These are phyloP conservation scores for Striga asiatica DNA, from an alignment of 257 asterid species.

Conservation along the genomic window DNA sequence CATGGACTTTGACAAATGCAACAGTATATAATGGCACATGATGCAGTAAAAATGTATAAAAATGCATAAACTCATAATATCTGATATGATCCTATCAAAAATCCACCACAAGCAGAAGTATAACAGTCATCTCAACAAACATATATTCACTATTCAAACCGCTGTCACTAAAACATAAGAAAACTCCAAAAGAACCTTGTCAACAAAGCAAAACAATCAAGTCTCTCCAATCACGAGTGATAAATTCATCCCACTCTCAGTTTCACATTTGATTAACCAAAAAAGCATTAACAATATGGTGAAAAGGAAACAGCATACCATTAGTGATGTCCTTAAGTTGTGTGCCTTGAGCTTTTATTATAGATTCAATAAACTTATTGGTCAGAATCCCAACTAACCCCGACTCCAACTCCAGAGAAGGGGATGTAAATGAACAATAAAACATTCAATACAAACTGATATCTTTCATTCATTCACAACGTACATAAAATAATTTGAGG, in stretches of 20 bases:
- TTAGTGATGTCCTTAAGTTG: conserved; percentile 85
- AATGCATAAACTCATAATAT: neutral
- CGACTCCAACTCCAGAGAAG: neutral
- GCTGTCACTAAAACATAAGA: neutral
- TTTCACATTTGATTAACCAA: no score
- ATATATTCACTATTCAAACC: neutral
- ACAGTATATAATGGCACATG: neutral
- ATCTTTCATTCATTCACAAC: neutral
- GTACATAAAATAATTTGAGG: neutral
- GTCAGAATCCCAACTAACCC: conserved; percentile 5
- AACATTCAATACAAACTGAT: neutral
- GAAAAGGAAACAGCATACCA: conserved; percentile 15
- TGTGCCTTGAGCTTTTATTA: conserved; percentile 59
- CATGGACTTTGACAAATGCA: neutral
- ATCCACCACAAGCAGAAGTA: neutral
- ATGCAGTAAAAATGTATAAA: neutral
- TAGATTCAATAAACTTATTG: conserved; percentile 3
- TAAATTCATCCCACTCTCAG: no score
- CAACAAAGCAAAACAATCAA: no score
- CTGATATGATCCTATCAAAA: neutral
- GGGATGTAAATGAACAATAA: neutral
- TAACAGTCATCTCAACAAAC: conserved; percentile 5
- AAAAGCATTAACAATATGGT: conserved; percentile 1
- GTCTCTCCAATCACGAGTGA: no score
- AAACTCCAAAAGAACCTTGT: neutral